Conservation (phyloP, 495 filamentous ascomycete genomes). For the Penicillium maclennaniae region DNA sequence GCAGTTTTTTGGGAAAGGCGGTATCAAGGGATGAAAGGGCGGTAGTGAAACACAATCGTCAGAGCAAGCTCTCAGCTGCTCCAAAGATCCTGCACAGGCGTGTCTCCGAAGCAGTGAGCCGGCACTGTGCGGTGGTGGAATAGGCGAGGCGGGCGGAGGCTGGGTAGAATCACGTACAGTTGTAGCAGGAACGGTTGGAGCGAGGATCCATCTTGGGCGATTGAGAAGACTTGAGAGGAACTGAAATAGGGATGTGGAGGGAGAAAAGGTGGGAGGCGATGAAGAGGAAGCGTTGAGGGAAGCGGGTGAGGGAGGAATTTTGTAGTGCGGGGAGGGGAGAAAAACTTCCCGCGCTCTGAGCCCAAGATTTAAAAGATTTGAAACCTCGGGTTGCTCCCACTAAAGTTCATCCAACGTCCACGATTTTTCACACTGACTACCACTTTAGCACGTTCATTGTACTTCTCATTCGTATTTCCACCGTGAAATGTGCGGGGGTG, state of each 20-base stretch:
- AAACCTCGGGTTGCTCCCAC: conserved; percentile 6
- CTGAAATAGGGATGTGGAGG: conserved; percentile 3
- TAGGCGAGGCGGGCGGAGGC: conserved; percentile 6
- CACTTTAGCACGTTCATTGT: background rate
- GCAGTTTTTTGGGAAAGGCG: background rate
- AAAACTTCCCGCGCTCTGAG: conserved; percentile 20
- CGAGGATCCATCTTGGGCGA: conserved; percentile 47
- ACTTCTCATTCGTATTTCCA: background rate
- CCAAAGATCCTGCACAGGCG: background rate
- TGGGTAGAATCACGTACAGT: conserved; percentile 57
- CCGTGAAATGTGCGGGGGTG: background rate
- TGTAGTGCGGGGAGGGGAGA: conserved; percentile 38
- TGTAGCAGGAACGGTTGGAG: conserved; percentile 64
- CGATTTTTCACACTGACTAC: background rate
- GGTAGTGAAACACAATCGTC: background rate
- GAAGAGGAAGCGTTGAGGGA: conserved; percentile 1
- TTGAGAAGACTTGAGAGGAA: conserved; percentile 1
- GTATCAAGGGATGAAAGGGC: background rate
- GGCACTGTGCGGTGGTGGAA: conserved; percentile 14
- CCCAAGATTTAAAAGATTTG: background rate
- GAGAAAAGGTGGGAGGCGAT: conserved; percentile 7
- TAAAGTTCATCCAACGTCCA: background rate
- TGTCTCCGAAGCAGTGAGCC: conserved; percentile 1
- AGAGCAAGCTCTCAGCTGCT: background rate
- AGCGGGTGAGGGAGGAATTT: conserved; percentile 27